A percentile compares a stretch with the other conserved stretches of the same genome.
Evolutionary conservation across 1,284 basidiomycete species (phyloP).

Genomic region (Sphagnurus paluster): DNA sequence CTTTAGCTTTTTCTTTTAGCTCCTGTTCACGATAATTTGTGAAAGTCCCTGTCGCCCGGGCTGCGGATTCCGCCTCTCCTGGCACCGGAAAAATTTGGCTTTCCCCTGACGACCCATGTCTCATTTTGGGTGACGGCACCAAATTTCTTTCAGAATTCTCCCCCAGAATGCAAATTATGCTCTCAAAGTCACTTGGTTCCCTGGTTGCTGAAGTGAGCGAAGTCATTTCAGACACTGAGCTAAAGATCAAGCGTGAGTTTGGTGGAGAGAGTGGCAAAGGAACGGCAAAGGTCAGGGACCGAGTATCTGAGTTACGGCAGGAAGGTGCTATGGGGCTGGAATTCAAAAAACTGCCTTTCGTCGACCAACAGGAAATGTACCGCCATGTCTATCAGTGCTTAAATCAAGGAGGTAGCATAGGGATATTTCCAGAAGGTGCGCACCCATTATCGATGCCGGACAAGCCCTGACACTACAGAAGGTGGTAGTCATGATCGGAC

Average conservation of each 20-base stretch:
- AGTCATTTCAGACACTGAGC: constrained; percentile 86
- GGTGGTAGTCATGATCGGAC: constrained; percentile 97
- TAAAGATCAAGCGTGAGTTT: constrained; percentile 89
- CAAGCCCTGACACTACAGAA: constrained; percentile 33
- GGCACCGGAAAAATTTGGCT: constrained; percentile 79
- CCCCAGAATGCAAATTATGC: constrained; percentile 85
- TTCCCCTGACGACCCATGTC: constrained; percentile 74
- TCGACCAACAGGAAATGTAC: constrained; percentile 96
- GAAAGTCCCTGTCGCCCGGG: constrained; percentile 91
- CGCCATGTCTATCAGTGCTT: constrained; percentile 89
- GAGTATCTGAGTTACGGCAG: constrained; percentile 53
- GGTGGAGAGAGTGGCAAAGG: constrained; percentile 80
- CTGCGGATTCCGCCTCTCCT: constrained; percentile 83
- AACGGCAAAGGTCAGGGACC: constrained; percentile 69
- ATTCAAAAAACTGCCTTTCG: constrained; percentile 80
- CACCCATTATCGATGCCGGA: constrained; percentile 2
- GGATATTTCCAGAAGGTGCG: constrained; percentile 94
- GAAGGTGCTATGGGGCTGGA: constrained; percentile 62
- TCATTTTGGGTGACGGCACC: constrained; percentile 82
- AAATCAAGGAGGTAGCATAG: constrained; percentile 87
- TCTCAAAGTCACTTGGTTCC: constrained; percentile 83
- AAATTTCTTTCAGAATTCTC: constrained; percentile 78
- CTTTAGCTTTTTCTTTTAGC: neutral
- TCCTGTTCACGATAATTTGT: neutral
- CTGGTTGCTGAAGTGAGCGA: constrained; percentile 85